Evolutionary conservation across 208 protist genomes (phyloP).

Genomic region (Leishmania martiniquensis): DNA sequence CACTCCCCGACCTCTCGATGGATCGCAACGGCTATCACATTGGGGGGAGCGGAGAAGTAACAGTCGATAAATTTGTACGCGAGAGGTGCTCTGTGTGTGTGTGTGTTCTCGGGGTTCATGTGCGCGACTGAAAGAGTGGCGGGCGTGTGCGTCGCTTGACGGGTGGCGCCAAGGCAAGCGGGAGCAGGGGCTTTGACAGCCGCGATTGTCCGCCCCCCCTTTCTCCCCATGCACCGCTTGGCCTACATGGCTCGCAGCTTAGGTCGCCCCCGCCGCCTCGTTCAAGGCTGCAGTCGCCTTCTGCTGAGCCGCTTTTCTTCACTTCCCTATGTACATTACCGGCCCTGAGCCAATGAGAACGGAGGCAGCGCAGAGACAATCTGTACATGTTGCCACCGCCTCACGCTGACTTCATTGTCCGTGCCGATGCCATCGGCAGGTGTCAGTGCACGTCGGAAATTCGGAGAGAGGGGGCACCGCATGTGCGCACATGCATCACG

Average conservation of each 20-base stretch:
- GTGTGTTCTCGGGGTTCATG: background rate
- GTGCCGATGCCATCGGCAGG: background rate
- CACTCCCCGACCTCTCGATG: background rate
- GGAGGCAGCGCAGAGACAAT: conserved; percentile 1
- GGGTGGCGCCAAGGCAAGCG: background rate
- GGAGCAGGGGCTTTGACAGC: no score
- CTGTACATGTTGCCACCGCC: background rate
- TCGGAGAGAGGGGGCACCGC: background rate
- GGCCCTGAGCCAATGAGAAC: background rate
- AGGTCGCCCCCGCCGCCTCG: background rate
- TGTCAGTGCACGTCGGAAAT: background rate
- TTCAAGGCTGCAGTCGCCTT: no score
- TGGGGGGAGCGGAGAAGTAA: background rate
- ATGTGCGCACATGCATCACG: background rate
- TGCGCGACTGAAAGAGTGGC: background rate
- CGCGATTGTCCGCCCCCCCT: no score
- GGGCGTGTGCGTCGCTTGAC: background rate
- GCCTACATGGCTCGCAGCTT: background rate
- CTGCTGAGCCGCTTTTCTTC: background rate
- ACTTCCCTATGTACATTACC: conserved; percentile 4
- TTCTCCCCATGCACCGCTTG: background rate
- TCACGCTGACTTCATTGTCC: background rate
- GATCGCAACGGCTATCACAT: background rate
- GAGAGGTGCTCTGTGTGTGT: background rate
- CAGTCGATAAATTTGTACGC: background rate